Conservation (phyloP, 257 asterid genomes). For the Primulina huaijiensis region DNA sequence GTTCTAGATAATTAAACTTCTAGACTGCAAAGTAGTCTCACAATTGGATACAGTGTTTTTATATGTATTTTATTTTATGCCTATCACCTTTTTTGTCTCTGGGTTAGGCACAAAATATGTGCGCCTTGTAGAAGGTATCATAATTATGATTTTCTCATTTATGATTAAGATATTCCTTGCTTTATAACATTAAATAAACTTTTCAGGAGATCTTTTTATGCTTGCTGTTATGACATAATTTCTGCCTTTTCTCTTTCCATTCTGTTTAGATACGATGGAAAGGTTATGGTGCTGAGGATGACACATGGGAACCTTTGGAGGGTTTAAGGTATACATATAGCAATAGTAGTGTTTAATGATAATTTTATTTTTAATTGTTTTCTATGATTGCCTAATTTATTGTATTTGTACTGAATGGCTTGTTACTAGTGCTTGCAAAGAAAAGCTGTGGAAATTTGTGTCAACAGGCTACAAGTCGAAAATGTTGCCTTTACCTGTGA, state of each 20-base stretch:
- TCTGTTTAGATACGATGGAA: conserved; percentile 65
- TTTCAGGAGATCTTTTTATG: neutral
- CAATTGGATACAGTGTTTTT: too few relatives aligned
- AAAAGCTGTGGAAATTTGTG: conserved; percentile 62
- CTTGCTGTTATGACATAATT: neutral
- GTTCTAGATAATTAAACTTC: too few relatives aligned
- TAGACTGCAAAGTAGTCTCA: too few relatives aligned
- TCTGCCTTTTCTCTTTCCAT: neutral
- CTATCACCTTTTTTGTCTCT: too few relatives aligned
- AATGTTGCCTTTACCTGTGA: conserved; percentile 79
- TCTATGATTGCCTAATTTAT: neutral
- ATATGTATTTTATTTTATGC: too few relatives aligned
- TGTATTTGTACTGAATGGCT: neutral
- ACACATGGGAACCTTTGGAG: conserved; percentile 84
- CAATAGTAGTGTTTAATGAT: neutral
- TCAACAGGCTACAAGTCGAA: conserved; percentile 37
- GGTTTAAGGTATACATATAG: conserved; percentile 48
- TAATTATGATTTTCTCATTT: too few relatives aligned
- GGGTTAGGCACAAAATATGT: too few relatives aligned
- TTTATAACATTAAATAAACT: too few relatives aligned
- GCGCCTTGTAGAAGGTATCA: too few relatives aligned
- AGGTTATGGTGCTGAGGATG: conserved; percentile 65
- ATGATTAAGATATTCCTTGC: too few relatives aligned
- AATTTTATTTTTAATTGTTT: conserved; percentile 10
- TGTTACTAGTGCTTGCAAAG: conserved; percentile 49